phyloP scores from a whole-genome alignment of 352 stramenopile genomes.

The Aphanomyces astaci region DNA sequence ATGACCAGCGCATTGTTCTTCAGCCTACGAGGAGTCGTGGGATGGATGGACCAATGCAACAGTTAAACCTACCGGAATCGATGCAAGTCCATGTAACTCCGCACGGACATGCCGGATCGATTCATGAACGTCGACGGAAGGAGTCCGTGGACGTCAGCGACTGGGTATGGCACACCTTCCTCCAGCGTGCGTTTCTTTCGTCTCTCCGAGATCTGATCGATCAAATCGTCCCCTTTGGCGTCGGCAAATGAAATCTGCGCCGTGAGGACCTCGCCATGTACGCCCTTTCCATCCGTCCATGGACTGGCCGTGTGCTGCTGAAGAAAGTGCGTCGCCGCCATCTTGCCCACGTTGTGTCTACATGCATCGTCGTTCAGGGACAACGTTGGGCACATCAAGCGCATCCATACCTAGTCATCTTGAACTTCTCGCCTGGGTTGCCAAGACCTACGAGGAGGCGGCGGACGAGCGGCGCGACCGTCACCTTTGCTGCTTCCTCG shows the following conservation, averaged over 20 bases:
- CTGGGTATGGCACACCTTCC: slow-evolving; percentile 60
- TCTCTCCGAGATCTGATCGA: slow-evolving; percentile 62
- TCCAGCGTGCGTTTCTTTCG: slow-evolving; percentile 64
- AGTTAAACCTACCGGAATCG: slow-evolving; percentile 38
- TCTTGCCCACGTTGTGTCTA: slow-evolving; percentile 76
- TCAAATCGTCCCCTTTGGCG: slow-evolving; percentile 51
- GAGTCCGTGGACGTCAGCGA: slow-evolving; percentile 69
- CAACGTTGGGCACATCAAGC: background rate
- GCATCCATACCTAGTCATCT: slow-evolving; percentile 47
- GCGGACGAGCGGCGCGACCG: slow-evolving; percentile 3
- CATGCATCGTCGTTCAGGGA: background rate
- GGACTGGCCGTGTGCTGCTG: slow-evolving; percentile 37
- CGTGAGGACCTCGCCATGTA: slow-evolving; percentile 53
- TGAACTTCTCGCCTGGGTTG: slow-evolving; percentile 77
- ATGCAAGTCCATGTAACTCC: slow-evolving; percentile 71
- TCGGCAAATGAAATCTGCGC: slow-evolving; percentile 48
- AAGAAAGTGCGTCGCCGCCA: slow-evolving; percentile 57
- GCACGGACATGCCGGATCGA: slow-evolving; percentile 63
- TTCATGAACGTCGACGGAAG: slow-evolving; percentile 83
- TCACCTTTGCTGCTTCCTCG: background rate
- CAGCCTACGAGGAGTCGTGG: slow-evolving; percentile 25
- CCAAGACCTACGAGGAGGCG: slow-evolving; percentile 69
- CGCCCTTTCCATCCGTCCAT: slow-evolving; percentile 10
- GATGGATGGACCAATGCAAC: background rate
- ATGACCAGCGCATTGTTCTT: slow-evolving; percentile 76